These are phyloP conservation scores for Rhodocollybia butyracea DNA, from an alignment of 768 basidiomycete genomes.

Conservation along the genomic window DNA sequence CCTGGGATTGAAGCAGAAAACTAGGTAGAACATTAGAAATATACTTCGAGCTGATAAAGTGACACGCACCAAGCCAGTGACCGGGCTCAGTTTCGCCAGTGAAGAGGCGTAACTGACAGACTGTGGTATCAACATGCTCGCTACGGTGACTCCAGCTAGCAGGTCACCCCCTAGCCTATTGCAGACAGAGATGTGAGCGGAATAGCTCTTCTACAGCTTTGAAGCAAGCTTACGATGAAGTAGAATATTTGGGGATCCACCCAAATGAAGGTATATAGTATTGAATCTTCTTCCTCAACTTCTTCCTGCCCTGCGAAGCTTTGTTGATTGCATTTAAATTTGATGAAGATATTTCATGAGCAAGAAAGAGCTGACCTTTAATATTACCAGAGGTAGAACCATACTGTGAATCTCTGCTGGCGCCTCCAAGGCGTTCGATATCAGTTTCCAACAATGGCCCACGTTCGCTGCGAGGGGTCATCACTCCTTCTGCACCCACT, in stretches of 20 bases:
- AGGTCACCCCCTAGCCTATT: constrained; percentile 51
- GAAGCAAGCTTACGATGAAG: constrained; percentile 54
- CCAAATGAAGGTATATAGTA: constrained; percentile 77
- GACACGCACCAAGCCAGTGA: constrained; percentile 73
- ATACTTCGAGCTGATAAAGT: too few species aligned
- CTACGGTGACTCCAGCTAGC: constrained; percentile 84
- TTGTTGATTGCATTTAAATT: background rate
- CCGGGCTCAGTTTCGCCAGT: constrained; percentile 79
- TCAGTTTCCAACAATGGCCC: constrained; percentile 5
- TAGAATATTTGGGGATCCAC: constrained; percentile 79
- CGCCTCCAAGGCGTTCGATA: constrained; percentile 4
- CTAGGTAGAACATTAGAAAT: constrained; percentile 29
- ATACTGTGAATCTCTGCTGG: constrained; percentile 3
- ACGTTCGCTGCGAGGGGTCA: constrained; percentile 4
- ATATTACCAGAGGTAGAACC: background rate
- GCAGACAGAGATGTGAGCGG: background rate
- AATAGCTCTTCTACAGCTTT: background rate
- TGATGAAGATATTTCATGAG: background rate
- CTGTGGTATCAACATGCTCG: constrained; percentile 80
- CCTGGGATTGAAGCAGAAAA: constrained; percentile 85
- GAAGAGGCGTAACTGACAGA: constrained; percentile 91
- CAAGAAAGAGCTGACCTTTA: background rate
- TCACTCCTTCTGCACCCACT: constrained; percentile 5
- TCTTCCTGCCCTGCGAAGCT: background rate
- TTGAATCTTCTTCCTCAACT: constrained; percentile 40